These are phyloP conservation scores for Populus trichocarpa DNA, from an alignment of 441 rosid genomes.

Conservation along the genomic window DNA sequence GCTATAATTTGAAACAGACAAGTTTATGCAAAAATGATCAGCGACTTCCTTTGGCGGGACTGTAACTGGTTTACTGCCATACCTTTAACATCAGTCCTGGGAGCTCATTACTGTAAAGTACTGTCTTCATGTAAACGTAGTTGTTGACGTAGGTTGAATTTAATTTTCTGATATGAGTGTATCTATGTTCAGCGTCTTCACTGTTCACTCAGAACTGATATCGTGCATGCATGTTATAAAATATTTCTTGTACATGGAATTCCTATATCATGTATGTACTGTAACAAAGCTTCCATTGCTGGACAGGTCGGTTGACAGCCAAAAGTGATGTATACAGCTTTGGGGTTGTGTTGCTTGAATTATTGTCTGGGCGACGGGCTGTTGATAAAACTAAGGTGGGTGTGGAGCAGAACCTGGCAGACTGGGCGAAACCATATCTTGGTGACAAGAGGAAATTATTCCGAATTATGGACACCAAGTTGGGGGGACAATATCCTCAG, in stretches of 20 bases:
- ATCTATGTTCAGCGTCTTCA: background rate
- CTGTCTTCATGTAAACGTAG: background rate
- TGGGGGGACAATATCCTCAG: constrained; percentile 75
- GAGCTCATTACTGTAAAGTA: background rate
- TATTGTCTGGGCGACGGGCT: constrained; percentile 70
- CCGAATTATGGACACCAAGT: constrained; percentile 60
- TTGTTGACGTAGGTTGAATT: background rate
- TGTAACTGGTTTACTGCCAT: background rate
- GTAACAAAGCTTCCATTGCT: constrained; percentile 20
- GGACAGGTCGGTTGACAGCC: constrained; percentile 64
- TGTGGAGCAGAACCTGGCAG: constrained; percentile 72
- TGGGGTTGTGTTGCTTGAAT: constrained; percentile 80
- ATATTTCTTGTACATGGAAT: background rate
- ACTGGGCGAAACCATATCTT: constrained; percentile 78
- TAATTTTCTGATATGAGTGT: background rate
- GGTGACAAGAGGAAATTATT: constrained; percentile 64
- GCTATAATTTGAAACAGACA: background rate
- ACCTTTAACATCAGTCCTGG: background rate
- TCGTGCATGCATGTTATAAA: background rate
- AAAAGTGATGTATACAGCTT: constrained; percentile 88
- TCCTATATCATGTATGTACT: background rate
- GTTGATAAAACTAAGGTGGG: constrained; percentile 67
- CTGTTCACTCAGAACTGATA: background rate
- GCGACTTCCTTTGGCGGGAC: background rate
- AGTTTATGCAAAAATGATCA: background rate